A percentile compares a stretch with the other conserved stretches of the same genome.
phyloP scores from a whole-genome alignment of 768 basidiomycete species.

The Tubosaeta sp. region DNA sequence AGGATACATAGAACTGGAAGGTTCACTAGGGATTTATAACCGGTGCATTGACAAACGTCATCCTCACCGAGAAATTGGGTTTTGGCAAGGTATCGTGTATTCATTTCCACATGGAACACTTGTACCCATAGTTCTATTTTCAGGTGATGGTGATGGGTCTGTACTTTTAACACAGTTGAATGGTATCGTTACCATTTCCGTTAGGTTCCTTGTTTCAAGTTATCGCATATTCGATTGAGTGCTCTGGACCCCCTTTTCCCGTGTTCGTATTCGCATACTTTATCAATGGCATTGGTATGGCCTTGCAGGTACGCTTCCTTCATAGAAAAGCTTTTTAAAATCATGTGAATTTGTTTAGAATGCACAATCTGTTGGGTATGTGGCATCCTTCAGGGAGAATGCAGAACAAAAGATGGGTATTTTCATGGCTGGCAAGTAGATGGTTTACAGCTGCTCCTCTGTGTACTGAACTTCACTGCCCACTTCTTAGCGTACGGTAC shows the following conservation, averaged over 20 bases:
- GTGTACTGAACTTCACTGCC: neutral
- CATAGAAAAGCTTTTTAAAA: neutral
- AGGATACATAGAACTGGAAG: constrained; percentile 3
- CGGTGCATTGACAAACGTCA: constrained; percentile 46
- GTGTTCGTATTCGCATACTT: constrained; percentile 48
- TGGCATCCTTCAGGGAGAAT: constrained; percentile 55
- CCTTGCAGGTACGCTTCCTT: constrained; percentile 36
- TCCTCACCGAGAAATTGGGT: constrained; percentile 38
- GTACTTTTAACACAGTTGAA: neutral
- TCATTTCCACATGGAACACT: neutral
- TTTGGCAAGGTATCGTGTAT: constrained; percentile 36
- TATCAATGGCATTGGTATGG: constrained; percentile 48
- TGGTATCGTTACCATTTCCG: neutral
- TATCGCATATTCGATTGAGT: constrained; percentile 49
- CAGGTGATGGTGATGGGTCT: constrained; percentile 38
- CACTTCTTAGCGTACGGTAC: constrained; percentile 10
- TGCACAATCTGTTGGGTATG: constrained; percentile 68
- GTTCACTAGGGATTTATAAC: constrained; percentile 37
- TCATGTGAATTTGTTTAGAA: constrained; percentile 39
- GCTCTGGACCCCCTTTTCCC: constrained; percentile 60
- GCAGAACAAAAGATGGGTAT: constrained; percentile 65
- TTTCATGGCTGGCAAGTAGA: constrained; percentile 43
- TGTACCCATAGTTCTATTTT: neutral
- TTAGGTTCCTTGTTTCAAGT: constrained; percentile 51
- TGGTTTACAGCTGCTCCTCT: too few relatives aligned